phyloP scores from a whole-genome alignment of 345 rosid genomes.

The Melaleuca quinquenervia region DNA sequence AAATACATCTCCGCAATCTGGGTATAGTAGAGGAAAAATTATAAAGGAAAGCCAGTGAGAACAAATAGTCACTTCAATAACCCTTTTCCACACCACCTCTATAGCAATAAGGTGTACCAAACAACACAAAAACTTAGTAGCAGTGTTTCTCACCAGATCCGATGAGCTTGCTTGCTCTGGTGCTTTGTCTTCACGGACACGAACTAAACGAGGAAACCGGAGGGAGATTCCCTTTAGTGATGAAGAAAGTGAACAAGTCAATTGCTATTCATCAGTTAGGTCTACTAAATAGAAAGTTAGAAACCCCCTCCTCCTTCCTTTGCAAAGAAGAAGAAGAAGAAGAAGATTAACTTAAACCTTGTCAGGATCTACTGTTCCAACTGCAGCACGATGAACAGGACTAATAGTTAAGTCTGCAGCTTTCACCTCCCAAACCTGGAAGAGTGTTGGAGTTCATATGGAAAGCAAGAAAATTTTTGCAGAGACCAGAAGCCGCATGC shows the following conservation, averaged over 20 bases:
- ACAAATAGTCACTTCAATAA: neutral
- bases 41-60: neutral
- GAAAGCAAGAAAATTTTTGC: neutral
- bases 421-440: slow-evolving; percentile 97
- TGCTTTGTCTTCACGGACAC: slow-evolving; percentile 71
- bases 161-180: slow-evolving; percentile 83
- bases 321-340: neutral
- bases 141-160: slow-evolving; percentile 48
- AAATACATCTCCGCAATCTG: slow-evolving; percentile 87
- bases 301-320: neutral
- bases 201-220: slow-evolving; percentile 78
- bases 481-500: neutral
- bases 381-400: slow-evolving; percentile 87
- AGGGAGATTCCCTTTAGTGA: slow-evolving; percentile 63
- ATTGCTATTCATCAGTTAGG: neutral
- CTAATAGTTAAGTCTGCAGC: slow-evolving; percentile 95
- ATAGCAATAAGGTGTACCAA: neutral
- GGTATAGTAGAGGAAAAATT: neutral
- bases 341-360: slow-evolving; percentile 40
- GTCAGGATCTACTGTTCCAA: slow-evolving; percentile 65
- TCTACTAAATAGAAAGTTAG: neutral
- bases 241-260: neutral
- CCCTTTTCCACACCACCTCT: neutral
- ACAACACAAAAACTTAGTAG: neutral
- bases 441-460: neutral